phyloP scores from a whole-genome alignment of 495 filamentous ascomycete genomes.

The Jackrogersella minutella region DNA sequence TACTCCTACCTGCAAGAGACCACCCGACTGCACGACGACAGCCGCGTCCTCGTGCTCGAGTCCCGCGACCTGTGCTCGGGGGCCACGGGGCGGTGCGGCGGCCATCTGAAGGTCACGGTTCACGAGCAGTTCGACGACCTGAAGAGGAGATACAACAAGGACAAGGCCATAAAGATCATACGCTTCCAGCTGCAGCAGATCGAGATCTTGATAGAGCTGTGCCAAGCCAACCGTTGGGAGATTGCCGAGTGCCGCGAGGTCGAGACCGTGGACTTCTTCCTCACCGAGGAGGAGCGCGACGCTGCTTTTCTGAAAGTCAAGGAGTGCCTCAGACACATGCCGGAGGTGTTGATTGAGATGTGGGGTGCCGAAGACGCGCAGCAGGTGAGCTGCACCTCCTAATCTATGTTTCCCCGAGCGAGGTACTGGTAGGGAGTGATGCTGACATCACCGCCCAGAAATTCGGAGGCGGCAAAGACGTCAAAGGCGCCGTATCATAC shows the following conservation, averaged over 20 bases:
- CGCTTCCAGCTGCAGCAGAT: slow-evolving; percentile 48
- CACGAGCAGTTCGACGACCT: slow-evolving; percentile 44
- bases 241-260: slow-evolving; percentile 45
- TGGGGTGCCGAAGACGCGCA: slow-evolving; percentile 42
- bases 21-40: background rate
- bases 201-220: slow-evolving; percentile 39
- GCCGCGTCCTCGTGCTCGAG: slow-evolving; percentile 49
- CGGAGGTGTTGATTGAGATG: slow-evolving; percentile 38
- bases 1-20: slow-evolving; percentile 53
- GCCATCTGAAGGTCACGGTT: slow-evolving; percentile 51
- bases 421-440: background rate
- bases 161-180: slow-evolving; percentile 38
- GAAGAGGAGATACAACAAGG: too few species aligned
- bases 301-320: slow-evolving; percentile 45
- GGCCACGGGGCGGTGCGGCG: slow-evolving; percentile 51
- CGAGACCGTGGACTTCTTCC: slow-evolving; percentile 50
- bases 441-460: slow-evolving; percentile 12
- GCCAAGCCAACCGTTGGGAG: slow-evolving; percentile 31
- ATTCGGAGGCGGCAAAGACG: slow-evolving; percentile 38
- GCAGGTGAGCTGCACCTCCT: slow-evolving; percentile 34
- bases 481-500: slow-evolving; percentile 49
- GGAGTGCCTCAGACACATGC: slow-evolving; percentile 46
- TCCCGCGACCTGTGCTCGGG: slow-evolving; percentile 50
- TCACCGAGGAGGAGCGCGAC: slow-evolving; percentile 47
- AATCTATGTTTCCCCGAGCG: background rate